phyloP scores from a whole-genome alignment of 495 filamentous ascomycete genomes.

The Aspergillus nanangensis region DNA sequence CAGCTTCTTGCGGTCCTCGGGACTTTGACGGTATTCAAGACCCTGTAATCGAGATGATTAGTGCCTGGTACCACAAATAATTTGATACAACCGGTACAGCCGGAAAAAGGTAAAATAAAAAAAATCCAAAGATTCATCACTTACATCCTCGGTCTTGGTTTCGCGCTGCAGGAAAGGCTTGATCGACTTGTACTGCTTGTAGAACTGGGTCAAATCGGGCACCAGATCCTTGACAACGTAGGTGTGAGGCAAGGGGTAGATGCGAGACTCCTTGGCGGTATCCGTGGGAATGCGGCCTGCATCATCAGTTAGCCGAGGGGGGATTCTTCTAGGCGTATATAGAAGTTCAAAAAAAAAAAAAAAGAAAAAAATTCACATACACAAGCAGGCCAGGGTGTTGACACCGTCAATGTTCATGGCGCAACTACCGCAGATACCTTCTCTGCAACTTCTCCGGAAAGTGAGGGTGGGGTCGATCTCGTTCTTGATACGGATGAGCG shows the following conservation, averaged over 20 bases:
- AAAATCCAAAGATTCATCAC: constrained; percentile 17
- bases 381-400: constrained; percentile 95
- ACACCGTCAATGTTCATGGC: constrained; percentile 99
- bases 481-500: constrained; percentile 97
- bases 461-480: constrained; percentile 95
- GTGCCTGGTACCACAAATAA: background rate
- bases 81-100: no score
- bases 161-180: constrained; percentile 95
- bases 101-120: no score
- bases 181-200: constrained; percentile 99
- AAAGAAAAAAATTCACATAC: no score
- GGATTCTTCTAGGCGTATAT: no score
- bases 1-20: constrained; percentile 88
- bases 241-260: constrained; percentile 97
- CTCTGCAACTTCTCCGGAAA: constrained; percentile 89
- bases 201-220: constrained; percentile 95
- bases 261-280: constrained; percentile 74
- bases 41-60: constrained; percentile 47
- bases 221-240: constrained; percentile 99
- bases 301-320: background rate
- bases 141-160: constrained; percentile 69
- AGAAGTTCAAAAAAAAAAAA: no score
- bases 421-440: constrained; percentile 97
- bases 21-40: constrained; percentile 83
- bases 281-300: constrained; percentile 91